A percentile compares a stretch with the other conserved stretches of the same genome.
Conservation (phyloP, 2,329 filamentous ascomycete genomes). For the Acarospora socialis region DNA sequence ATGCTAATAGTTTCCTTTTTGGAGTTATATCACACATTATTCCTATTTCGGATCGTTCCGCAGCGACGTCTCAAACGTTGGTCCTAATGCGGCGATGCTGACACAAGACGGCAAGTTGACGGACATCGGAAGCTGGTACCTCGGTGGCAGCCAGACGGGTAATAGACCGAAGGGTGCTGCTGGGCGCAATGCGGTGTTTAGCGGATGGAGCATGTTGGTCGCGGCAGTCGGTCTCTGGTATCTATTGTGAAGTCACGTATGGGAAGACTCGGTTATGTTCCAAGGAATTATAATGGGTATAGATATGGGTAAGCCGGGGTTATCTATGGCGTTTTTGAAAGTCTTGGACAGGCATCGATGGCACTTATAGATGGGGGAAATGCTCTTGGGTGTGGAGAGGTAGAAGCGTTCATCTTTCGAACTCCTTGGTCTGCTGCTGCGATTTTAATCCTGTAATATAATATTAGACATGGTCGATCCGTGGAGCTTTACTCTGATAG, state of each 20-base stretch:
- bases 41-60: constrained; percentile 66
- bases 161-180: constrained; percentile 7
- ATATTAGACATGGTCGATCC: too few species aligned
- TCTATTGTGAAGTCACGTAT: constrained; percentile 8
- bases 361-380: too few species aligned
- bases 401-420: too few species aligned
- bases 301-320: too few species aligned
- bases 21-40: constrained; percentile 47
- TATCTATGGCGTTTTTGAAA: too few species aligned
- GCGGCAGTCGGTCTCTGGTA: constrained; percentile 5
- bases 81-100: constrained; percentile 57
- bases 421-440: too few species aligned
- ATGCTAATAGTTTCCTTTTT: neutral
- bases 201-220: constrained; percentile 3
- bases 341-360: too few species aligned
- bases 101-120: constrained; percentile 54
- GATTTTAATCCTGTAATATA: too few species aligned
- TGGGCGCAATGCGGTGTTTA: constrained; percentile 1
- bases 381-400: too few species aligned
- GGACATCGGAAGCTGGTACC: constrained; percentile 63
- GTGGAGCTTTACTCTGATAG: too few species aligned
- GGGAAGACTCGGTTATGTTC: too few species aligned
- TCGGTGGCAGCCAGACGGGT: constrained; percentile 49
- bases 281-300: too few species aligned
- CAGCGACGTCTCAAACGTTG: constrained; percentile 55